These are phyloP conservation scores for Emericellopsis atlantica DNA, from an alignment of 2,329 filamentous ascomycete genomes.

Conservation along the genomic window DNA sequence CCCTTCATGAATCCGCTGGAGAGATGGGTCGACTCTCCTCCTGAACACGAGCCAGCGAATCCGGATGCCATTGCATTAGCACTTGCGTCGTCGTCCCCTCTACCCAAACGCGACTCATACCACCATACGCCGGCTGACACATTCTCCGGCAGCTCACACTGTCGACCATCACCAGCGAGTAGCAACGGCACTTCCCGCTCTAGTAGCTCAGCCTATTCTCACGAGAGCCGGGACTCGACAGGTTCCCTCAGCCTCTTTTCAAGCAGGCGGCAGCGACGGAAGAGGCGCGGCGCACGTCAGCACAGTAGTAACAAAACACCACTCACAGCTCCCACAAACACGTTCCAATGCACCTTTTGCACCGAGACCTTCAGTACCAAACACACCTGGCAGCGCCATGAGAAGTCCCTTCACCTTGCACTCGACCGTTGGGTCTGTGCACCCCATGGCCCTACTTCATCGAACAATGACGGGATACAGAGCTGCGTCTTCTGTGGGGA, in stretches of 20 bases:
- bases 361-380: conserved; percentile 30
- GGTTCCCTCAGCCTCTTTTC: conserved; percentile 25
- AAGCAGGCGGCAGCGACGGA: conserved; percentile 24
- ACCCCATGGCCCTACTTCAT: conserved; percentile 18
- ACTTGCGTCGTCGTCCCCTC: conserved; percentile 7
- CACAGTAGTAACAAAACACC: conserved; percentile 2
- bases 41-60: conserved; percentile 16
- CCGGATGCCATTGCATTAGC: conserved; percentile 15
- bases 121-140: background rate
- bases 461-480: conserved; percentile 25
- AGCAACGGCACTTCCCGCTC: conserved; percentile 42
- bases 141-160: conserved; percentile 1
- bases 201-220: conserved; percentile 37
- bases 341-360: conserved; percentile 32
- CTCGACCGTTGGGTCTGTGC: conserved; percentile 33
- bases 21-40: conserved; percentile 17
- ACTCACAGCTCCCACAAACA: conserved; percentile 4
- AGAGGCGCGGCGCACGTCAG: background rate
- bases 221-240: conserved; percentile 34
- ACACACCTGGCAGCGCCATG: conserved; percentile 36
- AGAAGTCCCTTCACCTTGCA: conserved; percentile 31
- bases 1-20: conserved; percentile 2
- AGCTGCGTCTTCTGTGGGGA: conserved; percentile 25
- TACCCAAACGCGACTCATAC: background rate
- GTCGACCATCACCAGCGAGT: conserved; percentile 38